Evolutionary conservation across 2,329 filamentous ascomycete genomes (phyloP).

Genomic region (Aspergillus floridensis): DNA sequence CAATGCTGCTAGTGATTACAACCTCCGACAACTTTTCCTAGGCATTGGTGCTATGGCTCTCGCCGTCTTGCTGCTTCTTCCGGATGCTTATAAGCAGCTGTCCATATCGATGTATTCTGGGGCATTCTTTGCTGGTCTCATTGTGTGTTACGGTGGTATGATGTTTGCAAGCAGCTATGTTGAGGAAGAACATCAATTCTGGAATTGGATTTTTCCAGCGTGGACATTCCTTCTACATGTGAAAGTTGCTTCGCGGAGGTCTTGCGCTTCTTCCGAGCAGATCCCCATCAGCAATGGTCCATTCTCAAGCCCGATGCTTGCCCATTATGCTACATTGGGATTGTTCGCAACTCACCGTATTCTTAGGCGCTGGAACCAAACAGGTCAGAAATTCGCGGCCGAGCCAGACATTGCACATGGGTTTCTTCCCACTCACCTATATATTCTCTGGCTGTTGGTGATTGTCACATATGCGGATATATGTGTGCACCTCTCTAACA

Average conservation of each 20-base stretch:
- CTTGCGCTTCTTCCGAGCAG: not conserved
- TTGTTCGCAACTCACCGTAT: conserved; percentile 65
- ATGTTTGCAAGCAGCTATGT: conserved; percentile 99
- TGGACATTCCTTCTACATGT: conserved; percentile 51
- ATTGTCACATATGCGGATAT: conserved; percentile 66
- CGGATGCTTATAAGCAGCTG: conserved; percentile 30
- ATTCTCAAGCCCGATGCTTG: not conserved
- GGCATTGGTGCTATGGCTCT: conserved; percentile 39
- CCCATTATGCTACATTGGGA: conserved; percentile 34
- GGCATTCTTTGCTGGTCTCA: conserved; percentile 50
- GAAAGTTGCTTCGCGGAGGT: conserved; percentile 22
- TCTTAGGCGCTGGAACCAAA: conserved; percentile 86
- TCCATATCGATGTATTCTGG: conserved; percentile 26
- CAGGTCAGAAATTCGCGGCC: conserved; percentile 93
- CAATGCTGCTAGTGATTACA: conserved; percentile 88
- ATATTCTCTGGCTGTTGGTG: conserved; percentile 72
- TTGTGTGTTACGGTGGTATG: conserved; percentile 70
- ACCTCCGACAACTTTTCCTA: conserved; percentile 54
- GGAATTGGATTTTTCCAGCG: conserved; percentile 76
- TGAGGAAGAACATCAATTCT: conserved; percentile 97
- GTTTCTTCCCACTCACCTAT: conserved; percentile 63
- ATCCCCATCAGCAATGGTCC: not conserved
- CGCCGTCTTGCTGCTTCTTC: conserved; percentile 43
- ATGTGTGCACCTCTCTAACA: conserved; percentile 43
- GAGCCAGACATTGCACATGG: conserved; percentile 77